phyloP scores from a whole-genome alignment of 2,329 filamentous ascomycete species.

The Beauveria asiatica region DNA sequence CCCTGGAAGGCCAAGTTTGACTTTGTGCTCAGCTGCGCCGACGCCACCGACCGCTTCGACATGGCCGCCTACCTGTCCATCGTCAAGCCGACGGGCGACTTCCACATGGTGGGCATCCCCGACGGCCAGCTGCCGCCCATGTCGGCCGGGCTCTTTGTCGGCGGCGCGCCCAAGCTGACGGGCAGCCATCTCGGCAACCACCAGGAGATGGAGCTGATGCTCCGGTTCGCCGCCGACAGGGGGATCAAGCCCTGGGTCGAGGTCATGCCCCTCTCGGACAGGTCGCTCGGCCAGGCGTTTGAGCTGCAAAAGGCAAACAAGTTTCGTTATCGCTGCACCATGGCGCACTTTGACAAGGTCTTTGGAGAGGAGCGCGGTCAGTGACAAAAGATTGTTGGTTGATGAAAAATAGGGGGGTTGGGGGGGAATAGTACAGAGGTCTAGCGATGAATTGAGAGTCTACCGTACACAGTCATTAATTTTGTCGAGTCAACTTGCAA shows the following conservation, averaged over 20 bases:
- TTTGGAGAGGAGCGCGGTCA: slow-evolving; percentile 29
- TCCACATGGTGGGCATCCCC: slow-evolving; percentile 51
- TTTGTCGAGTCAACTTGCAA: too few species aligned
- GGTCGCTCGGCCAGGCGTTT: slow-evolving; percentile 61
- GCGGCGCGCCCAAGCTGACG: slow-evolving; percentile 19
- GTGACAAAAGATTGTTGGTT: too few species aligned
- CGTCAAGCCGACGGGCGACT: slow-evolving; percentile 43
- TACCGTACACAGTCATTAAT: too few species aligned
- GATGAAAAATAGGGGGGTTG: too few species aligned
- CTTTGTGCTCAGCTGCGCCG: slow-evolving; percentile 42
- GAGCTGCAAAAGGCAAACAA: slow-evolving; percentile 62
- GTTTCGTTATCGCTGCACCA: slow-evolving; percentile 63
- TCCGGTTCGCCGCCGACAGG: slow-evolving; percentile 48
- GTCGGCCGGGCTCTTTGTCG: slow-evolving; percentile 27
- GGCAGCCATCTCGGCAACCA: slow-evolving; percentile 54
- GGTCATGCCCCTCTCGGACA: slow-evolving; percentile 55
- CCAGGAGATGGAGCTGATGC: slow-evolving; percentile 50
- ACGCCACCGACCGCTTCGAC: slow-evolving; percentile 46
- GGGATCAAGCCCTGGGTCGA: slow-evolving; percentile 49
- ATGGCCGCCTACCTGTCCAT: slow-evolving; percentile 42
- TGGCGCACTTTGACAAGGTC: slow-evolving; percentile 59
- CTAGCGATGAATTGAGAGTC: too few species aligned
- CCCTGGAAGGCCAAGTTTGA: slow-evolving; percentile 43
- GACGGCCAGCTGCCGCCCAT: slow-evolving; percentile 39
- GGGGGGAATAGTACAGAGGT: too few species aligned